Base-by-base conservation (phyloP, 169 alveolate genomes). In the Miamiensis avidus region DNA sequence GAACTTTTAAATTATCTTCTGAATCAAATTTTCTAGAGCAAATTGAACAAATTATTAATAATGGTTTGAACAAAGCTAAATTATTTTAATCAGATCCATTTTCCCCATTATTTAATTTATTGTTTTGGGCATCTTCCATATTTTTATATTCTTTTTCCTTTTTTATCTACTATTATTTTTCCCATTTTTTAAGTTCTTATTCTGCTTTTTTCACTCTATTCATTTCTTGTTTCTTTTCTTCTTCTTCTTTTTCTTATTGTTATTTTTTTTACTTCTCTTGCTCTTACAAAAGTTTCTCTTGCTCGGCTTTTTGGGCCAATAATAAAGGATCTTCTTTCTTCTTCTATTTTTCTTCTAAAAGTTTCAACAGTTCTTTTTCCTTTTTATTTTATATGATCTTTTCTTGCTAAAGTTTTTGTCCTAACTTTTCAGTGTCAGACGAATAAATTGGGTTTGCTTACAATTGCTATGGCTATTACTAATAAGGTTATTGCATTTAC, bases 161-260 rank as follows among this genome's bases (percentile, higher is more conserved):
- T 49, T 49, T 11, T 11, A 11, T 49, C 20, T 49, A 49, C 20
- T 49, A 49, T 49, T 49, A 49, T 32, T 79, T 74, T 29, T 79
- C 84, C 74, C 34, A 34, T 34, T 65, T 49, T 49, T 79, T 79
- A 1, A 34, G 64, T 28, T 29, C 65, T 27, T 79, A 79, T 0
- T 32, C 76, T 29, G 31, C 31, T 73, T 73, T 26, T 29, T 73
- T 73, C 26, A 15, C 6, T 26, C 76, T 6, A 64, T 79, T 79
- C n/a, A 34, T 79, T 65, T 79, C 76, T 34, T 33, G 64, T 79
- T 79, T 20, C 49, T 11, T 11, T 20, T 79, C 84, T 29, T 64
- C 64, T 65, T 79, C 65, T 29, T 79, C 64, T 16, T 79, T 27
- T 34, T 79, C 84, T 64, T 79, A 34, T 28, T 49, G 34, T n/a